Conservation (phyloP, 805 yeast species). For the Middelhovenomyces tepae region DNA sequence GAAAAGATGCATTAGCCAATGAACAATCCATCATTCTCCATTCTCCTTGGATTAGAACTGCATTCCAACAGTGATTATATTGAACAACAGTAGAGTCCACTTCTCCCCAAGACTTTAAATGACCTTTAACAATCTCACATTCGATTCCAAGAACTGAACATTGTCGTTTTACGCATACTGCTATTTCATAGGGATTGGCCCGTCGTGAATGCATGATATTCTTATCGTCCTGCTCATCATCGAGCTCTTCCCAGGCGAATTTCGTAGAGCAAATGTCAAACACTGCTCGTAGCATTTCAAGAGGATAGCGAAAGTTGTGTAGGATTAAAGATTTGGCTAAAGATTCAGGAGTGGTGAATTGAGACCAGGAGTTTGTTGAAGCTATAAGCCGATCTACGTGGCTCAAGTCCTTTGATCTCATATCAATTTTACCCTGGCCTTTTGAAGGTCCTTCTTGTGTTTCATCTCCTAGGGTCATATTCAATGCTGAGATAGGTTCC, state of each 20-base stretch:
- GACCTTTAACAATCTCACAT: slow-evolving; percentile 73
- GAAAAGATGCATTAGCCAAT: slow-evolving; percentile 51
- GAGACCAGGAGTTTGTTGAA: slow-evolving; percentile 30
- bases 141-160: slow-evolving; percentile 62
- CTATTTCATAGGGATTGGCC: slow-evolving; percentile 64
- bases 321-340: slow-evolving; percentile 48
- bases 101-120: slow-evolving; percentile 69
- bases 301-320: slow-evolving; percentile 40
- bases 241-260: slow-evolving; percentile 38
- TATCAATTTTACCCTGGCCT: slow-evolving; percentile 13
- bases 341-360: slow-evolving; percentile 41
- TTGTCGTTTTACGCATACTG: slow-evolving; percentile 66
- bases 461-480: slow-evolving; percentile 19
- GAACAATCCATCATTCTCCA: slow-evolving; percentile 74
- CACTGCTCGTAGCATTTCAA: slow-evolving; percentile 59
- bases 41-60: slow-evolving; percentile 64
- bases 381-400: slow-evolving; percentile 23
- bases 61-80: slow-evolving; percentile 85
- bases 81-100: slow-evolving; percentile 31
- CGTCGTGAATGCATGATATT: slow-evolving; percentile 34
- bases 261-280: slow-evolving; percentile 55
- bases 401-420: slow-evolving; percentile 15
- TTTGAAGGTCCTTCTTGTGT: slow-evolving; percentile 16
- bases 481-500: slow-evolving; percentile 40
- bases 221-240: slow-evolving; percentile 17